Conservation (phyloP, 1,284 basidiomycete genomes). For the Cutaneotrichosporon daszewskae region DNA sequence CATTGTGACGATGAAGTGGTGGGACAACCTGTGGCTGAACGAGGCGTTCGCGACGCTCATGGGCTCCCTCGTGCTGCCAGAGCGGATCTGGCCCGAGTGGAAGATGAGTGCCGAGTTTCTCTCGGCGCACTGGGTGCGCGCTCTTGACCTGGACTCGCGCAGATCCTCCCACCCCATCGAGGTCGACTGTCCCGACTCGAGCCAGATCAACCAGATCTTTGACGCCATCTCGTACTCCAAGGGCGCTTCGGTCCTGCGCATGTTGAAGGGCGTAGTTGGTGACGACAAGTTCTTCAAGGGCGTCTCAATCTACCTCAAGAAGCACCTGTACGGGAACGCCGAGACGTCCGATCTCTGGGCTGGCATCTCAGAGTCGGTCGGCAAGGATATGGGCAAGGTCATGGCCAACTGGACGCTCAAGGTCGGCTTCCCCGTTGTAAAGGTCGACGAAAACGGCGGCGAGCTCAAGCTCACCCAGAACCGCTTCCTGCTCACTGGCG, state of each 20-base stretch:
- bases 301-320: constrained; percentile 87
- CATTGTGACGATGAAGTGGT: constrained; percentile 74
- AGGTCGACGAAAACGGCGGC: constrained; percentile 69
- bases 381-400: constrained; percentile 67
- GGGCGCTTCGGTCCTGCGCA: constrained; percentile 79
- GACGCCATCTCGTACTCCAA: constrained; percentile 80
- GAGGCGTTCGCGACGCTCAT: constrained; percentile 76
- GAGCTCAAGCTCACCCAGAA: constrained; percentile 74
- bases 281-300: constrained; percentile 82
- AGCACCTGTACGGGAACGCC: constrained; percentile 74
- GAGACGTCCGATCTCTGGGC: constrained; percentile 85
- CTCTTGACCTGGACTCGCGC: constrained; percentile 78
- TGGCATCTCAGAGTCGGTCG: constrained; percentile 74
- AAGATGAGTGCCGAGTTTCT: constrained; percentile 54
- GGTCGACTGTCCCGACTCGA: constrained; percentile 81
- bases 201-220: constrained; percentile 83
- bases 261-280: constrained; percentile 84
- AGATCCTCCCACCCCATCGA: constrained; percentile 92
- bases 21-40: constrained; percentile 72
- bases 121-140: constrained; percentile 53
- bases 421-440: constrained; percentile 82
- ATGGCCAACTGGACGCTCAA: constrained; percentile 92
- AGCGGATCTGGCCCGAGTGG: constrained; percentile 57
- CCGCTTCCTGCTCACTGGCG: constrained; percentile 83
- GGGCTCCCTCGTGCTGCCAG: constrained; percentile 85